Evolutionary conservation across 805 yeast genomes (phyloP).

Genomic region (Ogataea minuta): DNA sequence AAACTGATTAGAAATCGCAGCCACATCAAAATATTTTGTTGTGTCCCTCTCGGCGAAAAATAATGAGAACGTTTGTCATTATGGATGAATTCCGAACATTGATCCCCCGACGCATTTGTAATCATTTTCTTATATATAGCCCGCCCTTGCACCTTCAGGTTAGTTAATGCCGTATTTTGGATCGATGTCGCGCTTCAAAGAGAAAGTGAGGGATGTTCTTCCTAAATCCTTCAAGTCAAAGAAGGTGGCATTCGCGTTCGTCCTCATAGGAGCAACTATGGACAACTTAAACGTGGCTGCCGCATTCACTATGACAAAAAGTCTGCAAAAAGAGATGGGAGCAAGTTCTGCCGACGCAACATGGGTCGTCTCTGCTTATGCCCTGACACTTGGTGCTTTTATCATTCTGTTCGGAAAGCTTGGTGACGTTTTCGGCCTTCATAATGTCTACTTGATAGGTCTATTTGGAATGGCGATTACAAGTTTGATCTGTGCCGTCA

Average conservation of each 20-base stretch:
- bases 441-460: slow-evolving; percentile 29
- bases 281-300: slow-evolving; percentile 31
- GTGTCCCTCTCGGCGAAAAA: too few relatives aligned
- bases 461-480: slow-evolving; percentile 17
- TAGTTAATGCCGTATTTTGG: too few relatives aligned
- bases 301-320: slow-evolving; percentile 21
- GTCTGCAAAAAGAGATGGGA: slow-evolving; percentile 38
- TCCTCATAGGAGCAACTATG: slow-evolving; percentile 17
- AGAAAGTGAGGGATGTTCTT: not conserved
- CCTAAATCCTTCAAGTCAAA: slow-evolving; percentile 6
- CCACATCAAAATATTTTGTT: too few relatives aligned
- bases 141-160: too few relatives aligned
- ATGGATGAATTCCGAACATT: too few relatives aligned
- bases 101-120: too few relatives aligned
- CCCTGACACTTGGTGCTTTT: slow-evolving; percentile 44
- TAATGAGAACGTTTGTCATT: too few relatives aligned
- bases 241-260: slow-evolving; percentile 11
- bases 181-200: too few relatives aligned
- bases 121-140: too few relatives aligned
- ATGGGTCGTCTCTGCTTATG: slow-evolving; percentile 45
- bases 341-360: slow-evolving; percentile 35
- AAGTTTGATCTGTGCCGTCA: slow-evolving; percentile 37
- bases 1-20: too few relatives aligned
- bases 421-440: slow-evolving; percentile 42
- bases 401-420: slow-evolving; percentile 42